Evolutionary conservation across 78 protist genomes (phyloP).

Genomic region (Dictyostelium purpureum): DNA sequence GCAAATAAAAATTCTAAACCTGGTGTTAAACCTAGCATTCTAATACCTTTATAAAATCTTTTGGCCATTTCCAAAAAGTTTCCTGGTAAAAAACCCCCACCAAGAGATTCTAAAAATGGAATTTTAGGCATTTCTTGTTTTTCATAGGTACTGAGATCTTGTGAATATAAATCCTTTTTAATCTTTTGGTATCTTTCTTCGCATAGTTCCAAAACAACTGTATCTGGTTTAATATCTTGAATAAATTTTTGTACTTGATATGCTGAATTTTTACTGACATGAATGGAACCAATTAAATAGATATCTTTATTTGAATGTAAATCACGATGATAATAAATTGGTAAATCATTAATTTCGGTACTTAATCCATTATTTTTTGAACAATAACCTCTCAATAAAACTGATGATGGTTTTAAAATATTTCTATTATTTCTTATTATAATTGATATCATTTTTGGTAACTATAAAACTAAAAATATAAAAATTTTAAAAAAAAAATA

Average conservation of each 20-base stretch:
- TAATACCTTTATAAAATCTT: constrained; percentile 33
- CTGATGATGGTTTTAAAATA: too few relatives aligned
- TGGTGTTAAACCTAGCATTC: constrained; percentile 49
- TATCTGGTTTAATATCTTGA: constrained; percentile 36
- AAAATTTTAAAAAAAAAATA: too few relatives aligned
- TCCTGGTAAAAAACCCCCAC: too few relatives aligned
- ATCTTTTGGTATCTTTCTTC: constrained; percentile 21
- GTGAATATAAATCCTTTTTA: constrained; percentile 1
- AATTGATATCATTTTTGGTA: too few relatives aligned
- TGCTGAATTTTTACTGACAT: constrained; percentile 43
- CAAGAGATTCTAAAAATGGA: too few relatives aligned
- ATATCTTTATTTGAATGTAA: constrained; percentile 33
- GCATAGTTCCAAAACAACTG: constrained; percentile 52
- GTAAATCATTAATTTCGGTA: constrained; percentile 25
- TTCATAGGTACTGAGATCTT: constrained; percentile 18
- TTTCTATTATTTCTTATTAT: too few relatives aligned
- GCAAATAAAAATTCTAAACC: constrained; percentile 65
- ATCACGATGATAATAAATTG: constrained; percentile 59
- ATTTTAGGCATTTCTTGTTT: too few relatives aligned
- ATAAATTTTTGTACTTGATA: constrained; percentile 24
- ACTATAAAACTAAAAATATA: too few relatives aligned
- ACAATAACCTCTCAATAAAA: neutral
- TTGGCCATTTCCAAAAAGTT: neutral
- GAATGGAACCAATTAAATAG: constrained; percentile 55
- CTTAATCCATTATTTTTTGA: neutral